phyloP scores from a whole-genome alignment of 2,329 filamentous ascomycete genomes.

The Xylariaceae sp. region DNA sequence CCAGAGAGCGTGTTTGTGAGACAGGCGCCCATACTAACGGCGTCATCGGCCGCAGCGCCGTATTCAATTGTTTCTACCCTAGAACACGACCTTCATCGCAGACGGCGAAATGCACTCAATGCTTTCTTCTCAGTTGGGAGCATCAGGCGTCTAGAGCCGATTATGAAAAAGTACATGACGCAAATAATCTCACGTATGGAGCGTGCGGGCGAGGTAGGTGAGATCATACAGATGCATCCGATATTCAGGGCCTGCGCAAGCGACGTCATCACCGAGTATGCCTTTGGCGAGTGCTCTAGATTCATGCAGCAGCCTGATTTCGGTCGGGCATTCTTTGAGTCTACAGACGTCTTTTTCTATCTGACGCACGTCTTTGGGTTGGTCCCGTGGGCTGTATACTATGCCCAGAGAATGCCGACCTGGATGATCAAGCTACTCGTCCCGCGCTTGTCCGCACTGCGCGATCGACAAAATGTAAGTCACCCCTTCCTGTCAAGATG shows the following conservation, averaged over 20 bases:
- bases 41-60: not conserved
- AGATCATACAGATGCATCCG: conserved; percentile 12
- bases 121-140: conserved; percentile 8
- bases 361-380: conserved; percentile 4
- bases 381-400: conserved; percentile 20
- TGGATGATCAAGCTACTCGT: conserved; percentile 8
- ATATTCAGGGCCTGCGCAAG: conserved; percentile 21
- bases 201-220: not conserved
- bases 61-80: conserved; percentile 5
- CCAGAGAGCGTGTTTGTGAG: not conserved
- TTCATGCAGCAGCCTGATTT: conserved; percentile 17
- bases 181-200: conserved; percentile 9
- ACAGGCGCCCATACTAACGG: no score
- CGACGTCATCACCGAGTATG: conserved; percentile 22
- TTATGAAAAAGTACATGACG: conserved; percentile 11
- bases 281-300: conserved; percentile 13
- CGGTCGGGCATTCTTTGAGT: conserved; percentile 11
- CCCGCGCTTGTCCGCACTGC: conserved; percentile 10
- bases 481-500: not conserved
- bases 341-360: conserved; percentile 13
- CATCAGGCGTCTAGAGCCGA: conserved; percentile 6
- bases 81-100: conserved; percentile 6
- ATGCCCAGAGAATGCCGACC: conserved; percentile 5
- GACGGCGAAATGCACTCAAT: conserved; percentile 2
- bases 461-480: conserved; percentile 8